Evolutionary conservation across 1,139 yeast species (phyloP), one percentile per base, ranked within the genome.

Genomic region (Zygotorulaspora mrakii): DNA sequence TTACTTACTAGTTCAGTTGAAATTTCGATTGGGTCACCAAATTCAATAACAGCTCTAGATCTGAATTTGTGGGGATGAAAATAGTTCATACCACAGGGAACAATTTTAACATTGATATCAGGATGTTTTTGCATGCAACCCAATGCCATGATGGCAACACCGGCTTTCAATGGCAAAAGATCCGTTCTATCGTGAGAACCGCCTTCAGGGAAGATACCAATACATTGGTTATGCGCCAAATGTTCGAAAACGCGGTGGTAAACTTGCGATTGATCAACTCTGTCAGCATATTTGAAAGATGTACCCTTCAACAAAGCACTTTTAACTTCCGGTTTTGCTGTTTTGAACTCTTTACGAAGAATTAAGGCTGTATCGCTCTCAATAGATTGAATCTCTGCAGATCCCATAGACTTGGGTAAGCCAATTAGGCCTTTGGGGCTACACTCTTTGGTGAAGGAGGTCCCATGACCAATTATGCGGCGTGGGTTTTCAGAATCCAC

Each of bases 41-140:
- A 89, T 64, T 91, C 97, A 43, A 91, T 73, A 17, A 91, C 96
- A 1, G 96, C 96, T 55, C 97, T 74, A 2, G 96, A 87, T 60
- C 97, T 74, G 65, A 91, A 91, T 61, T 84, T 86, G 65, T 91
- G 94, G 9, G 97, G 91, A 62, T 87, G 95, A 73, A 91, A 91
- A 65, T 91, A 91, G 65, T 91, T 91, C 91, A 91, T 82, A 27
- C 98, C 98, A 52, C 95, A 86, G 4, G 97, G 97, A 16, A 91
- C 94, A 49, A 91, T 84, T 52, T 82, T 81, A 6, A 91, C 88
- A 36, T 79, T 77, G 47, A 83, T 77, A 31, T 76, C 71, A 0
- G 94, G 87, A 46, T 77, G 73, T 36, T 75, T 70, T 12, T 80
- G 85, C 72, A 86, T 74, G 0, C 97, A 94, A 13, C 97, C 97